Percentiles rank a stretch among this genome's conserved stretches.
These are phyloP conservation scores for Ceratobasidium sp. DNA, from an alignment of 1,284 basidiomycete species.

Conservation along the genomic window DNA sequence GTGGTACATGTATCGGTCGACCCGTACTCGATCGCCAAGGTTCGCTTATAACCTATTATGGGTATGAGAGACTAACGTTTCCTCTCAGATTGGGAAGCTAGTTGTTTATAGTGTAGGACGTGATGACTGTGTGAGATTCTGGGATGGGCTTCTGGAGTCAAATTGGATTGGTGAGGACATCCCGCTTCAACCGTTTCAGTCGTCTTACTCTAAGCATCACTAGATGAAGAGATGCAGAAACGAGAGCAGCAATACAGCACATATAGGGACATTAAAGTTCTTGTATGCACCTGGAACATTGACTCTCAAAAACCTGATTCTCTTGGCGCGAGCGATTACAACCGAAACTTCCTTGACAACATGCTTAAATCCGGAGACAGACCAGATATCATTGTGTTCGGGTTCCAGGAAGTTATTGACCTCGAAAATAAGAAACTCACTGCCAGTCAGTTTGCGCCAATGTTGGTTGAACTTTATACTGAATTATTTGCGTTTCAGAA, in stretches of 20 bases:
- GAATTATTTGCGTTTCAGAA: conserved; percentile 60
- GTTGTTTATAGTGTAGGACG: conserved; percentile 83
- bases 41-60: conserved; percentile 57
- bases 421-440: conserved; percentile 92
- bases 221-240: conserved; percentile 82
- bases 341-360: conserved; percentile 79
- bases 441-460: conserved; percentile 68
- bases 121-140: conserved; percentile 82
- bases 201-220: conserved; percentile 21
- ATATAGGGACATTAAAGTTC: conserved; percentile 81
- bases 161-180: conserved; percentile 85
- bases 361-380: conserved; percentile 76
- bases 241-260: conserved; percentile 83
- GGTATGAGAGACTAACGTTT: background rate
- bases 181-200: conserved; percentile 35
- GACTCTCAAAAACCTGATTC: conserved; percentile 88
- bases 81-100: conserved; percentile 63
- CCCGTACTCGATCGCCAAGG: conserved; percentile 76
- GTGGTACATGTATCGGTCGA: conserved; percentile 82
- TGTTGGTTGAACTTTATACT: background rate
- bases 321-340: conserved; percentile 73
- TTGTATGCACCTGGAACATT: conserved; percentile 95
- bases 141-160: conserved; percentile 90
- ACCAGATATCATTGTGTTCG: conserved; percentile 93
- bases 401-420: conserved; percentile 96